phyloP scores from a whole-genome alignment of 2,329 filamentous ascomycete species.

The Leptographium wingfieldii region DNA sequence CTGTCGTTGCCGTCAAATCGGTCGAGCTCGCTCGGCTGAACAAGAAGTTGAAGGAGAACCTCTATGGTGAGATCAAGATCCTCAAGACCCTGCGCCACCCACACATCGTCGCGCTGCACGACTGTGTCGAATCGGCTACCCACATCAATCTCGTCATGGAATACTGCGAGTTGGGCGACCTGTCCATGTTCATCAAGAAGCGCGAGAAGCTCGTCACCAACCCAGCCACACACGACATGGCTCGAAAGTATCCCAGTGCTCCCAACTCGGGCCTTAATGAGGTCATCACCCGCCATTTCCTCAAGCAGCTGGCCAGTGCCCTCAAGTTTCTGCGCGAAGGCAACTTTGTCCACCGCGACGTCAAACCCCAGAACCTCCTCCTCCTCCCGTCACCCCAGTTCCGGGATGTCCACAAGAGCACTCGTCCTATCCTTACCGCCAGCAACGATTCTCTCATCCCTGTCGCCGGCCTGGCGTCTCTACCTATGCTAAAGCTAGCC shows the following conservation, averaged over 20 bases:
- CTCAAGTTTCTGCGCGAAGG: constrained; percentile 74
- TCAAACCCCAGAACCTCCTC: constrained; percentile 93
- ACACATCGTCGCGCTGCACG: constrained; percentile 91
- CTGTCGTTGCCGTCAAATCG: constrained; percentile 89
- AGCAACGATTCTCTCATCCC: constrained; percentile 74
- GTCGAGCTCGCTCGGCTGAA: constrained; percentile 85
- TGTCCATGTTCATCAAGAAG: constrained; percentile 94
- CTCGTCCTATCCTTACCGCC: constrained; percentile 59
- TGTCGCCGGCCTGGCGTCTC: constrained; percentile 63
- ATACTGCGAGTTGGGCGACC: constrained; percentile 88
- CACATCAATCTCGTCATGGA: constrained; percentile 98
- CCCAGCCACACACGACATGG: constrained; percentile 77
- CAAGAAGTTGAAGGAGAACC: constrained; percentile 91
- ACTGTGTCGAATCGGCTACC: constrained; percentile 74
- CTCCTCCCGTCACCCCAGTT: constrained; percentile 72
- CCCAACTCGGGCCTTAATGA: constrained; percentile 81
- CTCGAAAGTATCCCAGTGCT: constrained; percentile 80
- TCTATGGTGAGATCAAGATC: constrained; percentile 91
- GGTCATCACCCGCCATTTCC: constrained; percentile 89
- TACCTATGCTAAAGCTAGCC: constrained; percentile 94
- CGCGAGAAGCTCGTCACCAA: constrained; percentile 68
- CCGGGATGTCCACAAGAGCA: constrained; percentile 44
- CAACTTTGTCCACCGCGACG: constrained; percentile 89
- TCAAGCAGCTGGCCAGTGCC: constrained; percentile 88
- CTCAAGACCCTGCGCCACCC: constrained; percentile 88